A percentile compares a stretch with the other conserved stretches of the same genome.
Conservation (phyloP, 352 stramenopile genomes). For the Globisporangium barbulae region DNA sequence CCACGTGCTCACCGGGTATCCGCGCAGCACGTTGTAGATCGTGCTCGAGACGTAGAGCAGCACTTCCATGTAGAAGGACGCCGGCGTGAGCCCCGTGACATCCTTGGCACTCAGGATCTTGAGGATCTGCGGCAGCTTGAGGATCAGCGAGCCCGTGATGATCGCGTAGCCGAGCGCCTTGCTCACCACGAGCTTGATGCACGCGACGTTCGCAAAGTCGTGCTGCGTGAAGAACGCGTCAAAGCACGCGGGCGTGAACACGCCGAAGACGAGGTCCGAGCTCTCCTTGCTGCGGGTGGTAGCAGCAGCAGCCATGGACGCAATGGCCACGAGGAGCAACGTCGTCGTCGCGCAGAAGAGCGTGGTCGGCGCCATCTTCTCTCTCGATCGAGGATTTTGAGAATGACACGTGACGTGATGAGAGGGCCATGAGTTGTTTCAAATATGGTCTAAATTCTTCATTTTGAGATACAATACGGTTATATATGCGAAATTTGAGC, state of each 20-base stretch:
- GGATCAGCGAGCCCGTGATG: conserved; percentile 79
- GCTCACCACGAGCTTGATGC: conserved; percentile 81
- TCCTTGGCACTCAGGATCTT: conserved; percentile 82
- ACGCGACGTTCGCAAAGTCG: conserved; percentile 80
- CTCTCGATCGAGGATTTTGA: not conserved
- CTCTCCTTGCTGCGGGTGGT: conserved; percentile 12
- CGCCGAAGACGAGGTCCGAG: conserved; percentile 55
- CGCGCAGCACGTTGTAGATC: conserved; percentile 81
- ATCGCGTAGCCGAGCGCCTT: conserved; percentile 86
- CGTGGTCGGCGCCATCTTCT: conserved; percentile 5
- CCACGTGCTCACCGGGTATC: conserved; percentile 86
- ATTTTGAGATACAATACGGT: no score
- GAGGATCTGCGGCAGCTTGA: conserved; percentile 89
- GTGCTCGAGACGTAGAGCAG: conserved; percentile 79
- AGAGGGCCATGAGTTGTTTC: not conserved
- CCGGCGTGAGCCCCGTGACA: conserved; percentile 79
- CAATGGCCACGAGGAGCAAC: conserved; percentile 16
- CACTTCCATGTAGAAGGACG: conserved; percentile 89
- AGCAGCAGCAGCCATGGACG: conserved; percentile 8
- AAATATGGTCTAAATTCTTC: no score
- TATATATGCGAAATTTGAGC: no score
- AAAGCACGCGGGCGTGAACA: conserved; percentile 78
- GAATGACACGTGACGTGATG: not conserved
- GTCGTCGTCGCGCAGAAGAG: conserved; percentile 6
- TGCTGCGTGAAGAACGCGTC: conserved; percentile 77